Evolutionary conservation across 1,284 basidiomycete genomes (phyloP), one percentile per base, ranked within the genome.

Genomic region (Rhodotorula sp.): DNA sequence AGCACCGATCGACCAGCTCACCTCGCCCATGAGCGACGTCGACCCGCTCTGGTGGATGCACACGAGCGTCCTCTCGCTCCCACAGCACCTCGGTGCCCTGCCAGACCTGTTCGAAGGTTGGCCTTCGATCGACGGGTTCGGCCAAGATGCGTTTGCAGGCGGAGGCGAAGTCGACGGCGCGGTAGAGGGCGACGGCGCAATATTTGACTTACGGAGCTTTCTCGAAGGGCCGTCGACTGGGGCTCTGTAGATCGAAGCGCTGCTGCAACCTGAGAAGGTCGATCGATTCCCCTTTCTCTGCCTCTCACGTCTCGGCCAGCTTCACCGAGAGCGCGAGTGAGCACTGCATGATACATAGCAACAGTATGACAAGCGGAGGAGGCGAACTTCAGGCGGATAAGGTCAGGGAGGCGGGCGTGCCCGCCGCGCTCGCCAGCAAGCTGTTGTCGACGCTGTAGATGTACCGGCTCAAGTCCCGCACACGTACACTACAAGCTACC

Each of bases 401-500:
- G 39, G 39, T 17, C 13, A 44, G 39, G 39, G 39, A 44, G 39
- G 34, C 55, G 19, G 22, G 24, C 34, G 55, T 15, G 9, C 36
- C 36, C 36, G 36, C 53, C 13, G 10, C 9, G 30, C 53, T 44
- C n/a, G 27, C 55, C 29, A 17, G 24, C 55, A 57, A 57, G 30
- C 32, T 57, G 32, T 51, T 51, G 64, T 81, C 80, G 77, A 81
- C 79, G n/a, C 36, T 72, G 68, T 54, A 54, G 78, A 79, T 79
- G 72, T 77, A 76, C 11, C 64, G 67, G 10, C 68, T 71, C 27
- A 79, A 67, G 59, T 79, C 78, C 51, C 68, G 70, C 36, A 73
- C 44, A 11, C 68, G 57, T 27, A 70, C 62, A 44, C 39, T 44
- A 15, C 11, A 44, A 15, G 8, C 7, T 13, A 7, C 7, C 13